phyloP scores from a whole-genome alignment of 73 alveolate species.

The Tetrahymena elliotti region DNA sequence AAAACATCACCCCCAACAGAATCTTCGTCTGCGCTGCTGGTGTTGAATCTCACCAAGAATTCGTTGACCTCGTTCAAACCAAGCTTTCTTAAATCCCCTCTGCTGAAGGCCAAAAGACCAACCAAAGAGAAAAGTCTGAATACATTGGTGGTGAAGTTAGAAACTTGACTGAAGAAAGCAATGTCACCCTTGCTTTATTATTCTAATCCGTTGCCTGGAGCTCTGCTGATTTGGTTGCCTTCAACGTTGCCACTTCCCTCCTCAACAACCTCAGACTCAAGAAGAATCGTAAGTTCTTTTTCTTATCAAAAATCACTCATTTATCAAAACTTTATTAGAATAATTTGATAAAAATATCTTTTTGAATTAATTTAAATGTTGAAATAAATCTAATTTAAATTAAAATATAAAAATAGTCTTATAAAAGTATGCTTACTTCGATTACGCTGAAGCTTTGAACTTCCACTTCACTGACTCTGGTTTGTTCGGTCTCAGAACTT shows the following conservation, averaged over 20 bases:
- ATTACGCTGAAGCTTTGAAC: conserved; percentile 27
- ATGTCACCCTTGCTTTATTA: conserved; percentile 33
- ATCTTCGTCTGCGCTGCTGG: conserved; percentile 38
- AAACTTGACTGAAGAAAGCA: conserved; percentile 37
- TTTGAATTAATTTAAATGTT: too few species aligned
- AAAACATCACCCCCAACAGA: conserved; percentile 31
- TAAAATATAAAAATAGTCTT: background rate
- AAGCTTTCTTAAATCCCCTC: conserved; percentile 16
- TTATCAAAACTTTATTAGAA: too few species aligned
- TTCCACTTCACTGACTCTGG: conserved; percentile 43
- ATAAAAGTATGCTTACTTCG: conserved; percentile 21
- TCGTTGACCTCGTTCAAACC: conserved; percentile 26
- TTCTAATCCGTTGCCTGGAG: conserved; percentile 36
- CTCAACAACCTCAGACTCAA: conserved; percentile 2
- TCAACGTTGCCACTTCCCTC: conserved; percentile 21
- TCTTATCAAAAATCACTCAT: too few species aligned
- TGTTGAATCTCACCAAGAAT: conserved; percentile 28
- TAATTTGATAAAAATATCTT: too few species aligned
- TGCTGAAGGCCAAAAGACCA: background rate
- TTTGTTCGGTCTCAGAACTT: conserved; percentile 29
- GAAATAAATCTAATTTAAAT: too few species aligned
- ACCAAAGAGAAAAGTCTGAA: conserved; percentile 24
- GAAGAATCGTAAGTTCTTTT: background rate
- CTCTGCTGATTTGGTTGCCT: conserved; percentile 8
- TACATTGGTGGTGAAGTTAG: conserved; percentile 46